Base-by-base conservation (phyloP, 2,329 filamentous ascomycete genomes). In the Penicillium sp. region DNA sequence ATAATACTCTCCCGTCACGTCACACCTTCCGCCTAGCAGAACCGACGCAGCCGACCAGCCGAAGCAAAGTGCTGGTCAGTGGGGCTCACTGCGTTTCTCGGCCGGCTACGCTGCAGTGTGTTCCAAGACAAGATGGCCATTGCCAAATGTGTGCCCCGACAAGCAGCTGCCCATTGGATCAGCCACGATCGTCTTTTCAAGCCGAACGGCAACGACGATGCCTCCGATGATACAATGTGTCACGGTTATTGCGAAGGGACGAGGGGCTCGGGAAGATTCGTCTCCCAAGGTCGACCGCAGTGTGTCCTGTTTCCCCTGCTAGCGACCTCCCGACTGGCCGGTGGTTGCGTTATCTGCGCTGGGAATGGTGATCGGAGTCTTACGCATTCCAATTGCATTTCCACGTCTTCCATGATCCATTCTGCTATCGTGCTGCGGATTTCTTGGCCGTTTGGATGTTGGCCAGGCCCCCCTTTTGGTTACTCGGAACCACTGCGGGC, bases 1-100 rank as follows among this genome's bases (percentile, higher is more conserved):
- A 16, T 31, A 22, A 16, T 31, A 31, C 4, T 18, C 22, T 50
- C 22, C 44, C 31, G 18, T 43, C 5, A 27, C 24, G 24, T 3
- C 46, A 40, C 22, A 11, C 27, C n/a, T 39, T 37, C 35, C 40
- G 41, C 40, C 52, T 47, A 33, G 59, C 35, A 50, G 52, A 55
- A 22, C 57, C 65, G 63, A 64, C 59, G n/a, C n/a, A n/a, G n/a
- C n/a, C n/a, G 63, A 66, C 56, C 57, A 46, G 50, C 66, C 70
- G 71, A 72, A 56, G 66, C 59, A 63, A 70, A 68, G 64, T 63
- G 64, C 50, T 31, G 19, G 22, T 11, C 56, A 56, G 69, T 70
- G 68, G 69, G 69, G 68, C 63, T 19, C n/a, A 37, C 33, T 62
- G 61, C 62, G 54, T 61, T 37, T 64, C 62, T 62, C 62, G 62